These are phyloP conservation scores for Cryptococcus neoformans DNA, from an alignment of 1,284 basidiomycete genomes.

Conservation along the genomic window DNA sequence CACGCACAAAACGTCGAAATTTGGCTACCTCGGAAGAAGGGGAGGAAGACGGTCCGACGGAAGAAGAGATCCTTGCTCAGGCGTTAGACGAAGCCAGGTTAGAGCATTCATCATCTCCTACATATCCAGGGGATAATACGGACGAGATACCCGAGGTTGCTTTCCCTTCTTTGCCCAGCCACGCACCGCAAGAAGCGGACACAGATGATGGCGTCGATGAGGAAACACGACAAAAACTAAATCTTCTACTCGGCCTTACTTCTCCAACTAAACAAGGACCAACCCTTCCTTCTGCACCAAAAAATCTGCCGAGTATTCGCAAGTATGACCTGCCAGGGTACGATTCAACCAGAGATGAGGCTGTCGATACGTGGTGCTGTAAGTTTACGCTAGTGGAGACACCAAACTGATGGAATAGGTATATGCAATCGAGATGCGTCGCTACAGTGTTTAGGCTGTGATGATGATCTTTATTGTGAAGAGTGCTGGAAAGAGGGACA, in stretches of 20 bases:
- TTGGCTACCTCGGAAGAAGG: neutral
- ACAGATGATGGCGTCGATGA: slow-evolving; percentile 10
- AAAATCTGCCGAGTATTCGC: slow-evolving; percentile 4
- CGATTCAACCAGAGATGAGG: slow-evolving; percentile 31
- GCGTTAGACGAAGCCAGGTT: slow-evolving; percentile 32
- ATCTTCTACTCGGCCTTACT: slow-evolving; percentile 29
- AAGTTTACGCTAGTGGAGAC: slow-evolving; percentile 11
- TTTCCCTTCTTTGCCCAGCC: slow-evolving; percentile 24
- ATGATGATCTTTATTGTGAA: slow-evolving; percentile 41
- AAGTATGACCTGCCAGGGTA: slow-evolving; percentile 36
- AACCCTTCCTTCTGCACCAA: neutral
- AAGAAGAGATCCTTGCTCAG: slow-evolving; percentile 29
- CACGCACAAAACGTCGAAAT: neutral
- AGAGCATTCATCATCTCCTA: slow-evolving; percentile 4
- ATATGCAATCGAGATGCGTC: slow-evolving; percentile 46
- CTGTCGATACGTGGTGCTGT: slow-evolving; percentile 47
- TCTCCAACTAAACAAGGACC: slow-evolving; percentile 11
- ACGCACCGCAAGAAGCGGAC: slow-evolving; percentile 8
- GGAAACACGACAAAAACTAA: slow-evolving; percentile 21
- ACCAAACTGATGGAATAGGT: slow-evolving; percentile 18
- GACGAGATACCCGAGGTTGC: slow-evolving; percentile 4
- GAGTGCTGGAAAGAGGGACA: slow-evolving; percentile 43
- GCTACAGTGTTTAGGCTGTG: slow-evolving; percentile 39
- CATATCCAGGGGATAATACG: neutral
- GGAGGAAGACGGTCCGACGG: slow-evolving; percentile 24